phyloP scores from a whole-genome alignment of 78 protist genomes.

The Polysphondylium violaceum region DNA sequence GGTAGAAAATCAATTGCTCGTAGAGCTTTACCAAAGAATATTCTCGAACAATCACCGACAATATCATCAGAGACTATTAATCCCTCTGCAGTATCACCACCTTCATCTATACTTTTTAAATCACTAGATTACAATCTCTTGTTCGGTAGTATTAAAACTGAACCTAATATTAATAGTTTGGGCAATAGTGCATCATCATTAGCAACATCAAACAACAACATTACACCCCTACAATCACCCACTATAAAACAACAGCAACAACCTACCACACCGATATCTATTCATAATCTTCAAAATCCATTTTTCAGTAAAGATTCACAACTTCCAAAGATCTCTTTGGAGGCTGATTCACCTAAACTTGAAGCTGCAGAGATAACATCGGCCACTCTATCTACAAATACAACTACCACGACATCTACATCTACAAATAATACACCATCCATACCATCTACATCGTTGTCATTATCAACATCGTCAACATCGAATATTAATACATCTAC shows the following conservation, averaged over 20 bases:
- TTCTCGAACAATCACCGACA: conserved; percentile 59
- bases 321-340: conserved; percentile 35
- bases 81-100: not conserved
- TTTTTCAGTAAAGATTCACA: conserved; percentile 12
- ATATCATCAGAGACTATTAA: not conserved
- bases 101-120: conserved; percentile 27
- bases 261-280: conserved; percentile 1
- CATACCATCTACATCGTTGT: not conserved
- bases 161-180: no score
- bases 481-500: not conserved
- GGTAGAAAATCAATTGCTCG: conserved; percentile 68
- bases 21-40: conserved; percentile 70
- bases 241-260: not conserved
- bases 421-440: not conserved
- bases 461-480: not conserved
- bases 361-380: no score
- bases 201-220: not conserved
- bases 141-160: conserved; percentile 25
- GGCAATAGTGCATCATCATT: no score
- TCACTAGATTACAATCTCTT: conserved; percentile 22
- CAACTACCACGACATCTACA: not conserved
- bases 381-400: not conserved
- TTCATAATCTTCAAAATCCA: not conserved
- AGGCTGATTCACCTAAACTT: conserved; percentile 22
- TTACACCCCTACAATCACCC: not conserved